These are phyloP conservation scores for Clarireedia hainanense DNA, from an alignment of 2,329 filamentous ascomycete genomes.

Conservation along the genomic window DNA sequence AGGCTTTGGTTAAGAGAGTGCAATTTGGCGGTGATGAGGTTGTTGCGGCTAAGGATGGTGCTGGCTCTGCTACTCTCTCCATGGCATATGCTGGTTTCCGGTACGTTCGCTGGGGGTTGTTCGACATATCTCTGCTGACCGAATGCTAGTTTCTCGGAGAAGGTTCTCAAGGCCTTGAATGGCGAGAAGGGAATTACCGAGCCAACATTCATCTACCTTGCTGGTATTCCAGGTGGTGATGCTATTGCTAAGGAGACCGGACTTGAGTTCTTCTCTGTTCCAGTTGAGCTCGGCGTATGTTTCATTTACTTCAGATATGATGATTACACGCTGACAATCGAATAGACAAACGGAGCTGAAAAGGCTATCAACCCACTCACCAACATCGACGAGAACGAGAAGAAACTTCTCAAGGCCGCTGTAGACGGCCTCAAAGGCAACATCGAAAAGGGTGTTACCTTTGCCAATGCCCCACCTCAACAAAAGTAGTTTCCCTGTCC, in stretches of 20 bases:
- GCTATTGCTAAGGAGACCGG: conserved; percentile 78
- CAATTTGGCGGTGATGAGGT: conserved; percentile 99
- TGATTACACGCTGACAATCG: conserved; percentile 74
- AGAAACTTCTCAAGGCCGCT: conserved; percentile 5
- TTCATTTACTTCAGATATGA: conserved; percentile 46
- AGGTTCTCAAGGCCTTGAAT: conserved; percentile 85
- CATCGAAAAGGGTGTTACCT: conserved; percentile 78
- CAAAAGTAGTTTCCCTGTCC: conserved; percentile 11
- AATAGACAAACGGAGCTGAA: conserved; percentile 51
- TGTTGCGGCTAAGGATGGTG: conserved; percentile 97
- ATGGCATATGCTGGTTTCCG: conserved; percentile 97
- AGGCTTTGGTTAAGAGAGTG: conserved; percentile 74
- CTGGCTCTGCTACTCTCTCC: conserved; percentile 92
- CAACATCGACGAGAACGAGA: conserved; percentile 22
- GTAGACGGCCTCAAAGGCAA: conserved; percentile 45
- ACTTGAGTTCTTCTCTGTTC: conserved; percentile 90
- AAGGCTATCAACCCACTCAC: conserved; percentile 8
- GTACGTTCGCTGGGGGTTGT: conserved; percentile 38
- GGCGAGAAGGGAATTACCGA: conserved; percentile 91
- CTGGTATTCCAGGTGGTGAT: conserved; percentile 80
- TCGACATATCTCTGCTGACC: conserved; percentile 10
- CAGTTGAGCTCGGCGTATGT: conserved; percentile 88
- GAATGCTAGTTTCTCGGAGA: conserved; percentile 72
- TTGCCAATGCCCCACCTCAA: conserved; percentile 30
- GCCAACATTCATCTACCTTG: conserved; percentile 92